These are phyloP conservation scores for Boletus pseudo-olivaceus DNA, from an alignment of 768 basidiomycete genomes.

Conservation along the genomic window DNA sequence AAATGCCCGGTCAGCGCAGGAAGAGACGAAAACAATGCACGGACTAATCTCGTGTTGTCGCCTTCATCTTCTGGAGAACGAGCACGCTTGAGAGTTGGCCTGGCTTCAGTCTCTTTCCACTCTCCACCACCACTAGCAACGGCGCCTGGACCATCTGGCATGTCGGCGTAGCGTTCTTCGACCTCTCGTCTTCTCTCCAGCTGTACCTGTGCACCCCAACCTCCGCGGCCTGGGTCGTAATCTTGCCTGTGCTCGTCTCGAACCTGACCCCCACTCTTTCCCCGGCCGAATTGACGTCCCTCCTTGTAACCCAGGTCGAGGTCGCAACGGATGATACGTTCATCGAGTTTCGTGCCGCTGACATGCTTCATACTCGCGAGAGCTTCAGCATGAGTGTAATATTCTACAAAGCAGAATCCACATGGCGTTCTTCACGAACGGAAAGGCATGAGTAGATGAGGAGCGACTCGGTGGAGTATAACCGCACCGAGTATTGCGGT, in stretches of 20 bases:
- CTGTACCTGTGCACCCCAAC: conserved; percentile 89
- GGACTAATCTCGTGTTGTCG: conserved; percentile 52
- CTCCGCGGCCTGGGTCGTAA: conserved; percentile 94
- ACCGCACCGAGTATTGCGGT: conserved; percentile 77
- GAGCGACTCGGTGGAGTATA: not conserved
- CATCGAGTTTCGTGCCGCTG: conserved; percentile 97
- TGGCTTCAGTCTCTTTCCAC: conserved; percentile 68
- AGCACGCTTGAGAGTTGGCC: conserved; percentile 56
- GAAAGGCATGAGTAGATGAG: conserved; percentile 3
- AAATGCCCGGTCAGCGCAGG: conserved; percentile 5
- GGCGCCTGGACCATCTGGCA: conserved; percentile 72
- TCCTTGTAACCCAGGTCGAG: conserved; percentile 96
- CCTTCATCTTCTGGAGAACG: conserved; percentile 79
- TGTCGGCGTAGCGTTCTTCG: conserved; percentile 84
- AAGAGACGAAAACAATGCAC: conserved; percentile 23
- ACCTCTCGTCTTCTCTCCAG: conserved; percentile 75
- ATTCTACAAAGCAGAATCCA: conserved; percentile 95
- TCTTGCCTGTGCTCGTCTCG: conserved; percentile 96
- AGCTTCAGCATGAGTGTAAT: conserved; percentile 92
- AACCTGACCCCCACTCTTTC: conserved; percentile 95
- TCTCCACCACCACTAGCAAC: conserved; percentile 83
- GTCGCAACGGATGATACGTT: conserved; percentile 97
- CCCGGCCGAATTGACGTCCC: conserved; percentile 94
- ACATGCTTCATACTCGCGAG: conserved; percentile 90
- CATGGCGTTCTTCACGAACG: conserved; percentile 69